Conservation (phyloP, 2,329 filamentous ascomycete genomes). For the Phaeosphaeria sp. region DNA sequence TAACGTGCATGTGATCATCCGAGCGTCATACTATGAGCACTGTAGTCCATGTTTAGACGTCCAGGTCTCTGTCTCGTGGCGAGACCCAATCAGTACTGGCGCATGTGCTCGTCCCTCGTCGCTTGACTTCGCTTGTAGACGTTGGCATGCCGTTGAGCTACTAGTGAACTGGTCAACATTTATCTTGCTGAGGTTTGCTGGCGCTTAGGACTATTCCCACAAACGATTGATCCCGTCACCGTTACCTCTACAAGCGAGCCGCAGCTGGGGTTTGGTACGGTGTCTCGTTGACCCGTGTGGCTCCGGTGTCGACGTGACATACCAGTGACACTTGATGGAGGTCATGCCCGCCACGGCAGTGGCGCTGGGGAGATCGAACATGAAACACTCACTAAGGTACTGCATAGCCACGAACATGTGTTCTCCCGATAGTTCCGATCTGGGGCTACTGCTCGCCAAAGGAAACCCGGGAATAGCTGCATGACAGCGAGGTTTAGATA, state of each 20-base stretch:
- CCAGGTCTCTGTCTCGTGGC: background rate
- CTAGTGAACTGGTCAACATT: background rate
- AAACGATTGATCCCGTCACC: background rate
- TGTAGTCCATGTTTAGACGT: no score
- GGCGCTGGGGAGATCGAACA: background rate
- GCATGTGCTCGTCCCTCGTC: background rate
- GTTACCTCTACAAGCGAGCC: background rate
- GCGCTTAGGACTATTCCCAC: background rate
- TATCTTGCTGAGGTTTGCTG: background rate
- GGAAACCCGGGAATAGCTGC: no score
- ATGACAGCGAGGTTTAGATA: no score
- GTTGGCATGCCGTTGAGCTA: background rate
- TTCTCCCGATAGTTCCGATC: no score
- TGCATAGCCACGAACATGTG: no score
- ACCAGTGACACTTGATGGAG: background rate
- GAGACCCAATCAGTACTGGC: background rate
- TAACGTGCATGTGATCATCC: no score
- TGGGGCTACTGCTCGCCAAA: no score
- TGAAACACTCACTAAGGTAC: no score
- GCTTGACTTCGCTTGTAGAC: background rate
- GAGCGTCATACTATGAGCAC: no score
- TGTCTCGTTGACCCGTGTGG: no score
- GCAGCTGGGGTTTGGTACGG: background rate
- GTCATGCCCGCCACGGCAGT: background rate
- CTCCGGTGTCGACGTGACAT: background rate